Evolutionary conservation across 345 rosid genomes (phyloP).

Genomic region (Trapa bicornis): DNA sequence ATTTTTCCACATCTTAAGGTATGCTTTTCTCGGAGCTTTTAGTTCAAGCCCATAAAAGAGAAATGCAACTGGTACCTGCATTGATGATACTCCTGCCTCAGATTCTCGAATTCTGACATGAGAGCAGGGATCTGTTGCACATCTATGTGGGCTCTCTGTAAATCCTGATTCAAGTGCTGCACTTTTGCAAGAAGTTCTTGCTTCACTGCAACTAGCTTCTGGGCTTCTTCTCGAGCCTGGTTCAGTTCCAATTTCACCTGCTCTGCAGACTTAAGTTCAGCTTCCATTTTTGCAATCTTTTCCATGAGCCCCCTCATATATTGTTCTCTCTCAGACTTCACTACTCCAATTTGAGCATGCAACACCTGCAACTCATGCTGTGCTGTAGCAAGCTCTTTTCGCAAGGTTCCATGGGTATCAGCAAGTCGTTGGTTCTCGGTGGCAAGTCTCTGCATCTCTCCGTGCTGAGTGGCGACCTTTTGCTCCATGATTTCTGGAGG

Average conservation of each 20-base stretch:
- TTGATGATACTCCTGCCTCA: constrained; percentile 83
- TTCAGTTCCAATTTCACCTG: constrained; percentile 59
- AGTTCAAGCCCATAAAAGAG: not conserved
- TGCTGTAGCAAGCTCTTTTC: constrained; percentile 81
- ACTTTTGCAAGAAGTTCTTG: constrained; percentile 72
- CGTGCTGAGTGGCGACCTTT: constrained; percentile 67
- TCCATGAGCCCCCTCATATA: constrained; percentile 51
- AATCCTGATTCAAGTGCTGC: constrained; percentile 64
- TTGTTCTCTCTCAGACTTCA: constrained; percentile 74
- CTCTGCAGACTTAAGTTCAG: constrained; percentile 60
- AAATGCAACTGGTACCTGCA: constrained; percentile 48
- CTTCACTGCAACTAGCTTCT: constrained; percentile 48
- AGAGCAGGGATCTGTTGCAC: constrained; percentile 69
- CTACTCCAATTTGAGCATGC: constrained; percentile 54
- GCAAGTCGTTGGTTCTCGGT: constrained; percentile 87
- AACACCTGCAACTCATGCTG: constrained; percentile 85
- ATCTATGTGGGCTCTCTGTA: constrained; percentile 63
- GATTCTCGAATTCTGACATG: constrained; percentile 65
- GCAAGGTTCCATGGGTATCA: constrained; percentile 54
- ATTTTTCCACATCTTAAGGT: not conserved
- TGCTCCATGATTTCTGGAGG: constrained; percentile 85
- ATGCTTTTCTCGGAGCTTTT: not conserved
- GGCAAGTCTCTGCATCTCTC: constrained; percentile 81
- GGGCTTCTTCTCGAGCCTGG: constrained; percentile 67
- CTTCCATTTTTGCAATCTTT: constrained; percentile 65